Evolutionary conservation across 2,329 filamentous ascomycete species (phyloP).

Genomic region (Phaeosphaeriaceae sp.): DNA sequence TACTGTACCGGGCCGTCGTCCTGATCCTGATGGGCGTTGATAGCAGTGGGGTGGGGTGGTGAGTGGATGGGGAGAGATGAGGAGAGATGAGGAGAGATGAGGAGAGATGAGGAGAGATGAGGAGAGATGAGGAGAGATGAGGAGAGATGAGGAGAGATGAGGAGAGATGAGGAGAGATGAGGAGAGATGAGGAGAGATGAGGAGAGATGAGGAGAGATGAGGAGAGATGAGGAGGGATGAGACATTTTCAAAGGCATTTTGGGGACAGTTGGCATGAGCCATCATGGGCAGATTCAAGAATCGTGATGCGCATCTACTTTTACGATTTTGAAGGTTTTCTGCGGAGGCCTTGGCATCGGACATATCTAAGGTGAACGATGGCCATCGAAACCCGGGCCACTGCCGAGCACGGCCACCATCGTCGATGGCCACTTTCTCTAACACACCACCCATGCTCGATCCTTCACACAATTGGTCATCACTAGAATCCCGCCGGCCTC

Average conservation of each 20-base stretch:
- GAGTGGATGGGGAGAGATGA: constrained; percentile 1
- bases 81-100: no score
- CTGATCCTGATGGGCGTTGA: constrained; percentile 2
- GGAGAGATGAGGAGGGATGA: no score
- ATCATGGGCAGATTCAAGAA: constrained; percentile 19
- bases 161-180: no score
- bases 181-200: no score
- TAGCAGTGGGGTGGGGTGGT: background rate
- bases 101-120: no score
- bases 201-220: no score
- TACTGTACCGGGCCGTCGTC: background rate
- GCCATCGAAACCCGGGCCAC: constrained; percentile 12
- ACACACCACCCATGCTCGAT: constrained; percentile 10
- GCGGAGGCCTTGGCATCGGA: constrained; percentile 21
- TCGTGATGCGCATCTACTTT: constrained; percentile 11
- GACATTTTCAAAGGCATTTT: no score
- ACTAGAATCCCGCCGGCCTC: no score
- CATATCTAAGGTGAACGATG: constrained; percentile 5
- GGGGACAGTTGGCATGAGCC: constrained; percentile 9
- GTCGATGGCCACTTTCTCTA: constrained; percentile 20
- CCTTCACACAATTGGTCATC: constrained; percentile 12
- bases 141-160: no score
- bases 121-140: no score
- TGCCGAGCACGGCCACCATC: constrained; percentile 13
- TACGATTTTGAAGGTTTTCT: constrained; percentile 21